Evolutionary conservation across 495 filamentous ascomycete species (phyloP).

Genomic region (Trichodelitschia bisporula): DNA sequence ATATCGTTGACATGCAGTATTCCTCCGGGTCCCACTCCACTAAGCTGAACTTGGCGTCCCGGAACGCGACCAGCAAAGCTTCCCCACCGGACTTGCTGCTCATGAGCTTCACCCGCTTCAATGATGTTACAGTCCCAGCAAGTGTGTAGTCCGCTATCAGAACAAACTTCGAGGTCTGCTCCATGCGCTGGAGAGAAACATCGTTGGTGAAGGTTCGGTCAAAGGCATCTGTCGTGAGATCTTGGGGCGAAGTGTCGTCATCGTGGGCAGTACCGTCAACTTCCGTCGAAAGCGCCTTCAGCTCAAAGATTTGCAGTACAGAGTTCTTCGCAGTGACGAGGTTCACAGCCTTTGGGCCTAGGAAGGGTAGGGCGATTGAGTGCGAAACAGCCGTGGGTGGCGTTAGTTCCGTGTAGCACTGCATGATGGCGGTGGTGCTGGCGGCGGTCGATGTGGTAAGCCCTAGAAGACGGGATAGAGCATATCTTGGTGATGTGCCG

Average conservation of each 20-base stretch:
- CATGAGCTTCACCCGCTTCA: constrained; percentile 47
- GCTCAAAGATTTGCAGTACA: constrained; percentile 63
- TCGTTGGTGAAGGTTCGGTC: constrained; percentile 4
- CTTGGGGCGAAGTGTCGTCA: constrained; percentile 3
- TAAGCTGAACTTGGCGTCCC: constrained; percentile 77
- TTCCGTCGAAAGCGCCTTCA: constrained; percentile 21
- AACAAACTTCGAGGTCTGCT: constrained; percentile 51
- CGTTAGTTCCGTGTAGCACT: constrained; percentile 76
- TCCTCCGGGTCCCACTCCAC: constrained; percentile 82
- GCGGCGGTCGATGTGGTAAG: too few relatives aligned
- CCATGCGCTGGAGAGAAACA: constrained; percentile 20
- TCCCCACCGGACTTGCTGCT: constrained; percentile 58
- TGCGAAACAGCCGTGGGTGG: constrained; percentile 84
- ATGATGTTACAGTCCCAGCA: constrained; percentile 57
- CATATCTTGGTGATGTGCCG: too few relatives aligned
- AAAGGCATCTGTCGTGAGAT: constrained; percentile 11
- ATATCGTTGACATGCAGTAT: constrained; percentile 56
- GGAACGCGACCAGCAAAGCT: constrained; percentile 57
- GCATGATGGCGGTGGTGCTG: constrained; percentile 25
- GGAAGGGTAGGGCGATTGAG: constrained; percentile 55
- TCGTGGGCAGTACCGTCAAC: constrained; percentile 20
- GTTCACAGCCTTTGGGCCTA: constrained; percentile 50
- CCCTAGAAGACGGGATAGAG: too few relatives aligned
- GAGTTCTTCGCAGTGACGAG: constrained; percentile 75
- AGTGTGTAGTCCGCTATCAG: constrained; percentile 64